A percentile compares a stretch with the other conserved stretches of the same genome.
These are phyloP conservation scores for Mycena latifolia DNA, from an alignment of 768 basidiomycete genomes.

Conservation along the genomic window DNA sequence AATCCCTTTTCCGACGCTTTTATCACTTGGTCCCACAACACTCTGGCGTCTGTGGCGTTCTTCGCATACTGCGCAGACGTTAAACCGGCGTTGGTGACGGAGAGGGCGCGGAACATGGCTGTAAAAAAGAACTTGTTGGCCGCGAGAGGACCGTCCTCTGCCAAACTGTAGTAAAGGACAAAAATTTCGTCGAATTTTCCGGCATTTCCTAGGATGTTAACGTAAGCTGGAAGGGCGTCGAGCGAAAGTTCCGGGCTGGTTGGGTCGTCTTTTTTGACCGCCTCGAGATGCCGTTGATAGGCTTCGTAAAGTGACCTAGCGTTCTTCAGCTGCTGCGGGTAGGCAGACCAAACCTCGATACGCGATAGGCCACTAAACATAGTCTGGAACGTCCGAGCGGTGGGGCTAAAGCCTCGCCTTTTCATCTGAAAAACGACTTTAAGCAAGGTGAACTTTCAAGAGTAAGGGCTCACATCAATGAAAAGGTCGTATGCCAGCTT, in stretches of 20 bases:
- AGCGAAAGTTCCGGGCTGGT: slow-evolving; percentile 60
- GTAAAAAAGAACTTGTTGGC: slow-evolving; percentile 74
- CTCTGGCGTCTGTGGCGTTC: slow-evolving; percentile 74
- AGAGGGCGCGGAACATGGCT: slow-evolving; percentile 70
- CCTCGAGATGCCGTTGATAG: slow-evolving; percentile 63
- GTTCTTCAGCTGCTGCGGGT: slow-evolving; percentile 72
- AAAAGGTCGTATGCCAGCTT: slow-evolving; percentile 75
- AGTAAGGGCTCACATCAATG: slow-evolving; percentile 65
- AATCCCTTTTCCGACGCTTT: slow-evolving; percentile 65
- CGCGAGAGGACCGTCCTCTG: slow-evolving; percentile 70
- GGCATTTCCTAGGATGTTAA: slow-evolving; percentile 73
- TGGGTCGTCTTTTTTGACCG: slow-evolving; percentile 62
- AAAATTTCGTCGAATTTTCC: slow-evolving; percentile 75
- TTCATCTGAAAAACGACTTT: slow-evolving; percentile 72
- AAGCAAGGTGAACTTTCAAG: slow-evolving; percentile 14
- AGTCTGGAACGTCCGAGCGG: slow-evolving; percentile 74
- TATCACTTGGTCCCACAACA: slow-evolving; percentile 77
- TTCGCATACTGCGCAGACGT: slow-evolving; percentile 46
- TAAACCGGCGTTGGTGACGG: slow-evolving; percentile 40
- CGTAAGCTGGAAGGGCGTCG: slow-evolving; percentile 69
- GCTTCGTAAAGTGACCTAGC: slow-evolving; percentile 72
- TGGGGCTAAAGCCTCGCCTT: slow-evolving; percentile 81
- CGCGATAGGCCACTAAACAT: slow-evolving; percentile 74
- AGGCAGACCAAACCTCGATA: slow-evolving; percentile 70
- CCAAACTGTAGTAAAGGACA: slow-evolving; percentile 80